A percentile compares a stretch with the other conserved stretches of the same genome.
phyloP scores from a whole-genome alignment of 73 alveolate genomes.

The Tetrahymena borealis region DNA sequence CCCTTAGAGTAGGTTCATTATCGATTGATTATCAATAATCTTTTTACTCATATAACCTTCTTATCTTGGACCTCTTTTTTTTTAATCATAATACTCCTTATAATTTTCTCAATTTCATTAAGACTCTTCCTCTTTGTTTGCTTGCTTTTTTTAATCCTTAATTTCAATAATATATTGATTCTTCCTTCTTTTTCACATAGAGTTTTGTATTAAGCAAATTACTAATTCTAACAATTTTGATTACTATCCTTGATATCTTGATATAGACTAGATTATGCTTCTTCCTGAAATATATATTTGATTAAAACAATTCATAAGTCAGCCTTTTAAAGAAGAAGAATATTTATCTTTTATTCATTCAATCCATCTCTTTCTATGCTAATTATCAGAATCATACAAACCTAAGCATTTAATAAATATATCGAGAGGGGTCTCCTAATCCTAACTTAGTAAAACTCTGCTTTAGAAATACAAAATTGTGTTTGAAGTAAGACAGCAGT shows the following conservation, averaged over 20 bases:
- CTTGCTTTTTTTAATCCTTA: not conserved
- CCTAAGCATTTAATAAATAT: too few relatives aligned
- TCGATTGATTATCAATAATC: not conserved
- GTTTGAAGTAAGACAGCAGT: too few relatives aligned
- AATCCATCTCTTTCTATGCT: too few relatives aligned
- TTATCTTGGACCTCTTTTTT: not conserved
- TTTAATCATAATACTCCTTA: not conserved
- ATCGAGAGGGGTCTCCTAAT: too few relatives aligned
- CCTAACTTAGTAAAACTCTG: too few relatives aligned
- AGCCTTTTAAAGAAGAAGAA: too few relatives aligned
- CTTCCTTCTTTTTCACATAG: not conserved
- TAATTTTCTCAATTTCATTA: not conserved
- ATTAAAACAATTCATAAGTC: too few relatives aligned
- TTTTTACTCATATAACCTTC: not conserved
- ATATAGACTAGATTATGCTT: not conserved
- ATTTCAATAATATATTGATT: not conserved
- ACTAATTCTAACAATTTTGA: not conserved
- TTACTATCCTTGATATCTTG: not conserved
- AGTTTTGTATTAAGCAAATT: not conserved
- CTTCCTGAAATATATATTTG: too few relatives aligned
- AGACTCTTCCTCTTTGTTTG: not conserved
- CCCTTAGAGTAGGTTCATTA: not conserved
- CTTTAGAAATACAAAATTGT: too few relatives aligned
- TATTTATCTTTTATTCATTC: too few relatives aligned
- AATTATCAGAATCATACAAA: too few relatives aligned